Base-by-base conservation (phyloP, 2,329 filamentous ascomycete species). In the Aschersonia sp. region DNA sequence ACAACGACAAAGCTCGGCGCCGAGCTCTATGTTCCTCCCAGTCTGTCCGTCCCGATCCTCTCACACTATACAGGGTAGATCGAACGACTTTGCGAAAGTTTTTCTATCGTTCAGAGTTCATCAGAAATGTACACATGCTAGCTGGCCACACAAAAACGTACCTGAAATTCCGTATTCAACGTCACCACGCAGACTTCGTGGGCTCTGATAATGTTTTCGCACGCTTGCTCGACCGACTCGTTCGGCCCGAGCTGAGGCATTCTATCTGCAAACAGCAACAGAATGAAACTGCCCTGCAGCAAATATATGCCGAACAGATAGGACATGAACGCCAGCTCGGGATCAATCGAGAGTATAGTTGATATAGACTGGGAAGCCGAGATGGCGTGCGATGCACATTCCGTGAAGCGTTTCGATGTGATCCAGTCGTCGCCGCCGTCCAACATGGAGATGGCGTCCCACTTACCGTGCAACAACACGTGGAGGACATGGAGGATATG, bases 51-150 rank as follows among this genome's bases (percentile, higher is more conserved):
- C 64, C 63, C 8, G 60, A 58, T 10, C 67, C 65, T n/a, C 66
- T 64, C 2, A 69, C 69, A 50, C 67, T 66, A 45, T 70, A 69
- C n/a, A 72, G 56, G 10, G 69, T 71, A 2, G 67, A 69, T 8
- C 70, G 58, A 51, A 77, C 64, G 0, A 76, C 72, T 52, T 73
- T 73, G 32, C 73, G 66, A 54, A 76, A 76, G 52, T 75, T 75
- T 59, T 71, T 68, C 70, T 74, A 9, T 7, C 4, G 22, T 22
- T 22, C 22, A 22, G 4, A 22, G 2, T 22, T 22, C 22, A 22
- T 22, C 22, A 22, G 22, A 22, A 22, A 22, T 22, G 22, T 22
- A 22, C 22, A 22, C 22, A 22, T 22, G 22, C 22, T 22, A 22
- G 22, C 22, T 22, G 22, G 22, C 40, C 9, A 7, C 40, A 31